These are phyloP conservation scores for Schizophyllum amplum DNA, from an alignment of 1,284 basidiomycete genomes.

Conservation along the genomic window DNA sequence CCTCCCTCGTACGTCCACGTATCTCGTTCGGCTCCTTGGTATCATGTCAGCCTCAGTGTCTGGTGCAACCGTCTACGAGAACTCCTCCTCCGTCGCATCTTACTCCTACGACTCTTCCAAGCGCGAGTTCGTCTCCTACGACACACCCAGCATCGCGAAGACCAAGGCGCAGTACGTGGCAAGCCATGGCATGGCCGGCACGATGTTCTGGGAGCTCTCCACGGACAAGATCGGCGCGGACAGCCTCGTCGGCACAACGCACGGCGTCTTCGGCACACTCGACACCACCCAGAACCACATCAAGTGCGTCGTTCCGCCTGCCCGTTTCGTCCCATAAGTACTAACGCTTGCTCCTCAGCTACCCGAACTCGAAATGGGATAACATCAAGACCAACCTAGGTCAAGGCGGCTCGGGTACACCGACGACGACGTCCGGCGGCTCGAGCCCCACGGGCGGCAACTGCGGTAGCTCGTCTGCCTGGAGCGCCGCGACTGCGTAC, in stretches of 20 bases:
- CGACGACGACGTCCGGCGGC: conserved; percentile 10
- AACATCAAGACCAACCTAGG: conserved; percentile 61
- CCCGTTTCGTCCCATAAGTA: no score
- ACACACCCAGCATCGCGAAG: conserved; percentile 65
- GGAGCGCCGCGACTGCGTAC: conserved; percentile 41
- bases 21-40: no score
- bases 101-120: conserved; percentile 69
- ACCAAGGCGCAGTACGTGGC: conserved; percentile 75
- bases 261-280: conserved; percentile 39
- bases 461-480: conserved; percentile 45
- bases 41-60: no score
- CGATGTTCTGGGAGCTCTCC: conserved; percentile 80
- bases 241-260: conserved; percentile 48
- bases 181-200: conserved; percentile 56
- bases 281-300: conserved; percentile 70
- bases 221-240: conserved; percentile 50
- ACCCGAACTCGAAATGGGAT: conserved; percentile 60
- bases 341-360: conserved; percentile 41
- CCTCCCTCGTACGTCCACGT: conserved; percentile 54
- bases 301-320: conserved; percentile 22
- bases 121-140: conserved; percentile 70
- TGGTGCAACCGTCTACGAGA: conserved; percentile 61
- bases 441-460: conserved; percentile 24
- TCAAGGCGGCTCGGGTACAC: conserved; percentile 6
- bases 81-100: conserved; percentile 65